These are phyloP conservation scores for Daldinia bambusicola DNA, from an alignment of 495 filamentous ascomycete species.

Conservation along the genomic window DNA sequence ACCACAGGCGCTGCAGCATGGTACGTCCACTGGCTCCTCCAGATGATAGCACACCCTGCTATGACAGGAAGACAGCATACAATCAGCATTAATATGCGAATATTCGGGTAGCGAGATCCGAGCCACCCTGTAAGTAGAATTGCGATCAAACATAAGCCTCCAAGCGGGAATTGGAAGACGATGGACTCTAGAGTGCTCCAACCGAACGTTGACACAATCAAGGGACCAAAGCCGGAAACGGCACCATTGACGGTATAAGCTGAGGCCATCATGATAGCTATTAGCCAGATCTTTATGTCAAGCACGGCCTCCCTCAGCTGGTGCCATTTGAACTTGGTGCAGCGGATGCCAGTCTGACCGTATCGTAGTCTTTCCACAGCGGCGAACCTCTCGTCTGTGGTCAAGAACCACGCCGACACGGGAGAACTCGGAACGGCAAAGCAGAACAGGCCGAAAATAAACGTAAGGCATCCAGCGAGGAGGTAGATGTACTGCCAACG, in stretches of 20 bases:
- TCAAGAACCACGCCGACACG: slow-evolving; percentile 65
- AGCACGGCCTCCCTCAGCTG: slow-evolving; percentile 66
- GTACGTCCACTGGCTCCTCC: slow-evolving; percentile 73
- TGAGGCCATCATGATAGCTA: slow-evolving; percentile 68
- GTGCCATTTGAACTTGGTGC: slow-evolving; percentile 66
- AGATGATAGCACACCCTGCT: slow-evolving; percentile 77
- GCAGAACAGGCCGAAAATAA: slow-evolving; percentile 71
- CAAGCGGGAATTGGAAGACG: slow-evolving; percentile 77
- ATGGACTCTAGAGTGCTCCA: slow-evolving; percentile 72
- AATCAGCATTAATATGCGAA: slow-evolving; percentile 70
- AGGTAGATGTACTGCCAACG: slow-evolving; percentile 78
- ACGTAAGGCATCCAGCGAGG: slow-evolving; percentile 69
- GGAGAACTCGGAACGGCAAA: slow-evolving; percentile 69
- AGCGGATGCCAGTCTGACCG: slow-evolving; percentile 70
- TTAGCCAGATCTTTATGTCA: slow-evolving; percentile 72
- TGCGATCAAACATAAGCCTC: slow-evolving; percentile 69
- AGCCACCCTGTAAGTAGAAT: slow-evolving; percentile 74
- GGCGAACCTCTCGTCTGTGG: slow-evolving; percentile 61
- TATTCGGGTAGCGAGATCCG: slow-evolving; percentile 67
- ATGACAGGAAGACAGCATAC: slow-evolving; percentile 75
- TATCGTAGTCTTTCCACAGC: slow-evolving; percentile 65
- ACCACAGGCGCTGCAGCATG: slow-evolving; percentile 70
- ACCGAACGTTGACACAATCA: slow-evolving; percentile 80
- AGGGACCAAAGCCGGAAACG: slow-evolving; percentile 77
- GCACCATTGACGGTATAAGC: slow-evolving; percentile 79